Conservation (phyloP, 2,329 filamentous ascomycete species). For the Chaetomium sp. region DNA sequence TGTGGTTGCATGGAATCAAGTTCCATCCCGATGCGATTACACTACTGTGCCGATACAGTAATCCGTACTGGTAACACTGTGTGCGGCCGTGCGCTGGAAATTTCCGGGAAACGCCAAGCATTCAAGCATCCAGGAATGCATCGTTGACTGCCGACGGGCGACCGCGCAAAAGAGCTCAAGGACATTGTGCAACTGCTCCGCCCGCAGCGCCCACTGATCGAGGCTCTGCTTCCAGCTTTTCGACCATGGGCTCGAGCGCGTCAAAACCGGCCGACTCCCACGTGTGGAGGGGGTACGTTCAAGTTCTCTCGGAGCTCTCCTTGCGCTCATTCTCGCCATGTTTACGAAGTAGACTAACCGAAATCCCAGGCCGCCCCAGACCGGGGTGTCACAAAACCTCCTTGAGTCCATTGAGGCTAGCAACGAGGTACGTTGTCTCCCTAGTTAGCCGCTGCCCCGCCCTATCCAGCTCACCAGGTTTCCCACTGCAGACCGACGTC, state of each 20-base stretch:
- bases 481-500: conserved; percentile 64
- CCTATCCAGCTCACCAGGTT: background rate
- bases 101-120: conserved; percentile 18
- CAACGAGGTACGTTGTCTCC: conserved; percentile 57
- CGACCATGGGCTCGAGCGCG: conserved; percentile 50
- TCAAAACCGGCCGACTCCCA: conserved; percentile 46
- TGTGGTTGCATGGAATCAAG: no score
- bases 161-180: conserved; percentile 11
- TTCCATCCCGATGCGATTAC: no score
- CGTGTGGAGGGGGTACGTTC: conserved; percentile 51
- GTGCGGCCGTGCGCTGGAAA: conserved; percentile 16
- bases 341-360: conserved; percentile 6
- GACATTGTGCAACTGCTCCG: conserved; percentile 7
- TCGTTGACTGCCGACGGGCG: conserved; percentile 5
- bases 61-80: conserved; percentile 8
- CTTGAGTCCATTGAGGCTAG: conserved; percentile 77
- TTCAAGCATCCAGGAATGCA: conserved; percentile 11
- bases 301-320: conserved; percentile 3
- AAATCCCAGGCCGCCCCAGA: conserved; percentile 36
- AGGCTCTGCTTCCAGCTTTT: conserved; percentile 13
- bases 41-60: background rate
- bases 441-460: no score
- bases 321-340: background rate
- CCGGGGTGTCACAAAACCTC: conserved; percentile 68
- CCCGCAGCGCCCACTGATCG: conserved; percentile 19